phyloP scores from a whole-genome alignment of 257 asterid genomes.

The Solanum pennellii region DNA sequence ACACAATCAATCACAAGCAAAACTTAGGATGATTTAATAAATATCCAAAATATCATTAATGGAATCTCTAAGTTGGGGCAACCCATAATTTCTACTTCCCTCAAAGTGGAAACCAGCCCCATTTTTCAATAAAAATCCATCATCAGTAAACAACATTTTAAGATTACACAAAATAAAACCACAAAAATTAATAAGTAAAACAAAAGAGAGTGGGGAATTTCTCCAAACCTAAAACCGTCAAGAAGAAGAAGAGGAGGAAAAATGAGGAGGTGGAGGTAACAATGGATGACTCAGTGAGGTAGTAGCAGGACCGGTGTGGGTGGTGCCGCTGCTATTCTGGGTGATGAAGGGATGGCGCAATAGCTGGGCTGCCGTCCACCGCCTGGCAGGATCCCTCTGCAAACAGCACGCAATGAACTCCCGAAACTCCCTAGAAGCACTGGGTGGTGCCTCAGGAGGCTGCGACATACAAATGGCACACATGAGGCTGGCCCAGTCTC shows the following conservation, averaged over 20 bases:
- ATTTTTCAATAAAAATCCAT: not conserved
- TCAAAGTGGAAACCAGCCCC: not conserved
- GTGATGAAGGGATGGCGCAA: slow-evolving; percentile 30
- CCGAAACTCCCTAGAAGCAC: slow-evolving; percentile 55
- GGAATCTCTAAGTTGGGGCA: not conserved
- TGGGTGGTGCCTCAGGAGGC: slow-evolving; percentile 72
- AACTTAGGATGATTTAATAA: not conserved
- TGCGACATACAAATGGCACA: slow-evolving; percentile 80
- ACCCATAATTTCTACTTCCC: not conserved
- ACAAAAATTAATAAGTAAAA: not conserved
- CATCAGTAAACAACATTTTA: not conserved
- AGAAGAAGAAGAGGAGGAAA: slow-evolving; percentile 4
- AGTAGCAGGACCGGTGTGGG: not conserved
- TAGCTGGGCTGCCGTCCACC: slow-evolving; percentile 27
- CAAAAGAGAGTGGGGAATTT: not conserved
- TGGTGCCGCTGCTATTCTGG: slow-evolving; percentile 4
- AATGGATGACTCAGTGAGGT: not conserved
- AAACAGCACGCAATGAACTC: slow-evolving; percentile 31
- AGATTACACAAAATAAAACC: slow-evolving; percentile 5
- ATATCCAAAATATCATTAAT: not conserved
- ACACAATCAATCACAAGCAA: not conserved
- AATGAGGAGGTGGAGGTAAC: slow-evolving; percentile 14
- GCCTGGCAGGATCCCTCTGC: slow-evolving; percentile 29
- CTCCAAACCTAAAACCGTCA: not conserved
- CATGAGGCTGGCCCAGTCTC: slow-evolving; percentile 94